Base-by-base conservation (phyloP, 2,329 filamentous ascomycete species). In the Calonectria pteridis region DNA sequence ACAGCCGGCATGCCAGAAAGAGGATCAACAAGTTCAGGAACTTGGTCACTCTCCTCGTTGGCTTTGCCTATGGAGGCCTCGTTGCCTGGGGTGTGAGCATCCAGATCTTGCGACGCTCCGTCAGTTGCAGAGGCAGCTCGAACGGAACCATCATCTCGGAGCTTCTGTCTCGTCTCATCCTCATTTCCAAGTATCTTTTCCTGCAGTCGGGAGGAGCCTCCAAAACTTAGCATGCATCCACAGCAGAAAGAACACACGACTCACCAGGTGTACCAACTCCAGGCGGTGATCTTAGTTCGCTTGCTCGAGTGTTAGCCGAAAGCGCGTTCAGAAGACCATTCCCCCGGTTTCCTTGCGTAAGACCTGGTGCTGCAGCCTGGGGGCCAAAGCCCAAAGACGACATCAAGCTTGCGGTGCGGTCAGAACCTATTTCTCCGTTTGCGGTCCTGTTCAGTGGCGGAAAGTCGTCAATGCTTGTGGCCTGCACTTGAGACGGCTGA, bases 281-380 rank as follows among this genome's bases (percentile, higher is more conserved):
- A 64, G 87, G 85, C 2, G 89, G 87, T 43, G 89, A 88, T 70
- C 88, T 87, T 62, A 78, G 80, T 59, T 92, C 88, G 55, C 84
- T 84, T 43, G 87, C 82, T 68, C 90, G 86, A 71, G 84, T 88
- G 75, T 89, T 92, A 6, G 90, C 90, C 53, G 91, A 91, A n/a
- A 93, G 83, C 4, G 91, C 91, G 79, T 91, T 93, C 58, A 93
- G 83, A 49, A 93, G 85, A 11, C 91, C 91, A 79, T 93, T 93
- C 16, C 89, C 91, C 69, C 90, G 85, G 71, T 84, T 87, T 50
- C 84, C 83, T 70, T 86, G 86, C 67, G 85, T 80, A 26, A 78
- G 76, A 49, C 77, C 79, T 33, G 82, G 75, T 40, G 84, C 82
- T 64, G 84, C 84, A 29, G 83, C 84, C 76, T 89, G 89, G 28